Percentiles rank a stretch among this genome's conserved stretches.
These are phyloP conservation scores for Neoscytalidium dimidiatum DNA, from an alignment of 2,329 filamentous ascomycete species.

Conservation along the genomic window DNA sequence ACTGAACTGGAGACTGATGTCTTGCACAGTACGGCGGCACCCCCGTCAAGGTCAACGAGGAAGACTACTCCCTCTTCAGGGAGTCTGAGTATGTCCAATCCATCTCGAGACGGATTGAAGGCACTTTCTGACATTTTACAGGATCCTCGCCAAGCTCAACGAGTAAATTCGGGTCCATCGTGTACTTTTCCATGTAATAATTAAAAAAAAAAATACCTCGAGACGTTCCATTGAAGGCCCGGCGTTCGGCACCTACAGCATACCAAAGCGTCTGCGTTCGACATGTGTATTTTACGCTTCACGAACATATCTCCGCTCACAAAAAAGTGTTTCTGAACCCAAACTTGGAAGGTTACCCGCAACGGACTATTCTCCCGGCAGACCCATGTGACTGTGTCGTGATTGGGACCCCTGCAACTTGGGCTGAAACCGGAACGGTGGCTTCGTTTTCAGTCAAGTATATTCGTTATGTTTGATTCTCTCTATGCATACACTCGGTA, in stretches of 20 bases:
- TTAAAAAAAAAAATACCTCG: constrained; percentile 15
- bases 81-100: constrained; percentile 84
- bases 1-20: not conserved
- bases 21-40: constrained; percentile 78
- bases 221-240: constrained; percentile 18
- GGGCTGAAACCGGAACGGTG: too few relatives aligned
- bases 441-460: not conserved
- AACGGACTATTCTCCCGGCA: not conserved
- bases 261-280: constrained; percentile 14
- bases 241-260: constrained; percentile 20
- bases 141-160: constrained; percentile 98
- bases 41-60: constrained; percentile 94
- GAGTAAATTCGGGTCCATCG: constrained; percentile 63
- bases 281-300: constrained; percentile 12
- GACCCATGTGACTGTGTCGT: not conserved
- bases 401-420: not conserved
- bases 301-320: constrained; percentile 19
- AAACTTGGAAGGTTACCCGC: not conserved
- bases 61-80: constrained; percentile 94
- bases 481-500: not conserved
- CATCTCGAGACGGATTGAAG: not conserved
- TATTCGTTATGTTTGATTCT: not conserved
- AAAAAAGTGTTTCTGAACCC: not conserved
- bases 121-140: constrained; percentile 40
- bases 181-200: constrained; percentile 21